A percentile compares a stretch with the other conserved stretches of the same genome.
These are phyloP conservation scores for Crinitomyces ghanaensis DNA, from an alignment of 805 yeast genomes.

Conservation along the genomic window DNA sequence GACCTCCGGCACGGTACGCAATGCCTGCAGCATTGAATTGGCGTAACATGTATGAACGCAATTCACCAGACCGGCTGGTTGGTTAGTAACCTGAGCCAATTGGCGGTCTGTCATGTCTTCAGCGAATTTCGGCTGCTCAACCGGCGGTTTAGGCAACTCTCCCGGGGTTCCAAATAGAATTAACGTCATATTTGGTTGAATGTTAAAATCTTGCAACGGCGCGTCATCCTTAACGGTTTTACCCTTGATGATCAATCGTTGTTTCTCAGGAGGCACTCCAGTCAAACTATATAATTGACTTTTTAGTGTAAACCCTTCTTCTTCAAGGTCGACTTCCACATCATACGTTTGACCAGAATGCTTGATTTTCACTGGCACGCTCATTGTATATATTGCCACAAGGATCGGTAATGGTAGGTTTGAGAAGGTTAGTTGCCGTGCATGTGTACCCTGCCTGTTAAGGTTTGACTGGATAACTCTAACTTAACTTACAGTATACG, in stretches of 20 bases:
- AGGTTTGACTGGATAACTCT: too few species aligned
- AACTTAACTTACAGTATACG: too few species aligned
- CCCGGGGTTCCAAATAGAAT: constrained; percentile 94
- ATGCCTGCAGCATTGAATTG: constrained; percentile 56
- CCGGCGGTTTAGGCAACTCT: constrained; percentile 36
- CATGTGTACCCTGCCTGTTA: too few species aligned
- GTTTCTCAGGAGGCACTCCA: constrained; percentile 77
- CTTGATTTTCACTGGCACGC: constrained; percentile 36
- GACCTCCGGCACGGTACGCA: constrained; percentile 38
- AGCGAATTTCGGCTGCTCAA: constrained; percentile 43
- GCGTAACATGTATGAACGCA: constrained; percentile 72
- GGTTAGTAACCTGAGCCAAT: constrained; percentile 26
- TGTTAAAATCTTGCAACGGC: constrained; percentile 37
- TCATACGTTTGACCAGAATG: constrained; percentile 61
- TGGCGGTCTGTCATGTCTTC: constrained; percentile 53
- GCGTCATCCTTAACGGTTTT: constrained; percentile 73
- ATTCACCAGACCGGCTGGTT: constrained; percentile 57
- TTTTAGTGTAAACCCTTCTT: constrained; percentile 55
- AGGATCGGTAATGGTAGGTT: too few species aligned
- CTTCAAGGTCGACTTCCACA: constrained; percentile 39
- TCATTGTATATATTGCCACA: too few species aligned
- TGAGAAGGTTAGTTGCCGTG: too few species aligned
- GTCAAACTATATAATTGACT: constrained; percentile 60
- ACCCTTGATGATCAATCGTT: constrained; percentile 79
- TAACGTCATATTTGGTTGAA: constrained; percentile 55